Percentiles rank a stretch among this genome's conserved stretches.
These are phyloP conservation scores for Wickerhamiella alocasiicola DNA, from an alignment of 805 yeast genomes.

Conservation along the genomic window DNA sequence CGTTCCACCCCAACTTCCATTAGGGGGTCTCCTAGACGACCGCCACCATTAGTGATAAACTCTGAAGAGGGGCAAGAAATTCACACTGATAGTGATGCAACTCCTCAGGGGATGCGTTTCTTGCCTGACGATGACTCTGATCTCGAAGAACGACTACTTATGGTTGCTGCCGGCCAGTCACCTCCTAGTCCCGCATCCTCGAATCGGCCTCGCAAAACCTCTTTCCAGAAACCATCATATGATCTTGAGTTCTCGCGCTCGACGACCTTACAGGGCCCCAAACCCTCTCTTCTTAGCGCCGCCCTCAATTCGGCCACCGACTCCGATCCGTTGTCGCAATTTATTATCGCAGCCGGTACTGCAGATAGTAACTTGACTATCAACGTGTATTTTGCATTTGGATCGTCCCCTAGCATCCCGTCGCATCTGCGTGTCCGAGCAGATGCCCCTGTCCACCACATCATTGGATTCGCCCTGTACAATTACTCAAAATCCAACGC, in stretches of 20 bases:
- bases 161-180: constrained; percentile 23
- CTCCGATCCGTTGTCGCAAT: constrained; percentile 20
- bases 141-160: constrained; percentile 32
- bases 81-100: constrained; percentile 4
- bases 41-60: neutral
- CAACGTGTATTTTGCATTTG: constrained; percentile 27
- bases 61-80: neutral
- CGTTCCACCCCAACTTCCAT: neutral
- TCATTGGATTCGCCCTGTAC: constrained; percentile 43
- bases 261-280: neutral
- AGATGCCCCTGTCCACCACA: constrained; percentile 38
- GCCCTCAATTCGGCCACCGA: neutral
- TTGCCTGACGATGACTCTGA: constrained; percentile 32
- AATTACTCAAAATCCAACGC: constrained; percentile 21
- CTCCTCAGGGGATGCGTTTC: constrained; percentile 25
- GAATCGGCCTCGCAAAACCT: constrained; percentile 9
- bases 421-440: constrained; percentile 27
- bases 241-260: neutral
- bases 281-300: constrained; percentile 3
- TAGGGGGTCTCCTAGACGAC: constrained; percentile 1
- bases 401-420: constrained; percentile 24
- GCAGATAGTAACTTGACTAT: constrained; percentile 16
- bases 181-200: constrained; percentile 3
- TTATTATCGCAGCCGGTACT: constrained; percentile 17
- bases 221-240: constrained; percentile 3